A percentile compares a stretch with the other conserved stretches of the same genome.
Conservation (phyloP, 352 stramenopile species). For the Pythium volutum region DNA sequence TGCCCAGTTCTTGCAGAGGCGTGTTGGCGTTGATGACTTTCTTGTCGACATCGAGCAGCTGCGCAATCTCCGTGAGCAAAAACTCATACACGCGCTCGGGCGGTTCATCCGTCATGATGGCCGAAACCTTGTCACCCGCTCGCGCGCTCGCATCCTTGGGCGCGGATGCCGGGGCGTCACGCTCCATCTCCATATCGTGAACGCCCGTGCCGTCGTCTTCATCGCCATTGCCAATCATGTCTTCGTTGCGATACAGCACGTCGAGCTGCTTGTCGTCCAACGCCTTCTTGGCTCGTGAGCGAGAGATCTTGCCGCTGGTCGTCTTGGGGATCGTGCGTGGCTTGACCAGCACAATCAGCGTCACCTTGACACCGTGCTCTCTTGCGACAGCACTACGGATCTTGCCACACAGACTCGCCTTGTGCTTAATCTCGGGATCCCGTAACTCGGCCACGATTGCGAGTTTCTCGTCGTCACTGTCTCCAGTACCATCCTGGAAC, state of each 20-base stretch:
- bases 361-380: slow-evolving; percentile 86
- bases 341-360: slow-evolving; percentile 90
- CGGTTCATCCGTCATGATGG: slow-evolving; percentile 48
- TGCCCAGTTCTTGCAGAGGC: slow-evolving; percentile 71
- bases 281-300: slow-evolving; percentile 81
- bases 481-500: slow-evolving; percentile 31
- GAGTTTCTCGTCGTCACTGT: slow-evolving; percentile 65
- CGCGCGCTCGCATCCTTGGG: slow-evolving; percentile 25
- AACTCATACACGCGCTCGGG: slow-evolving; percentile 56
- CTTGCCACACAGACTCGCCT: slow-evolving; percentile 70
- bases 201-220: slow-evolving; percentile 27
- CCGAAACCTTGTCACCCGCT: slow-evolving; percentile 33
- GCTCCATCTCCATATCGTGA: slow-evolving; percentile 31
- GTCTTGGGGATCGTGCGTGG: slow-evolving; percentile 96
- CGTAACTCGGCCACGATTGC: slow-evolving; percentile 79
- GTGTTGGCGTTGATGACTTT: slow-evolving; percentile 44
- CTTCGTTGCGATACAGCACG: slow-evolving; percentile 77
- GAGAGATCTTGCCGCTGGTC: slow-evolving; percentile 97
- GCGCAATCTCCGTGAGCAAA: slow-evolving; percentile 55
- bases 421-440: slow-evolving; percentile 55
- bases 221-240: slow-evolving; percentile 56
- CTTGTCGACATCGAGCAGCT: slow-evolving; percentile 51
- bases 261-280: slow-evolving; percentile 57
- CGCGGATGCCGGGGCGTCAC: slow-evolving; percentile 6
- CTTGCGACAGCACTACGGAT: slow-evolving; percentile 65